Base-by-base conservation (phyloP, 2,329 filamentous ascomycete species). In the Pyrenophora graminea region DNA sequence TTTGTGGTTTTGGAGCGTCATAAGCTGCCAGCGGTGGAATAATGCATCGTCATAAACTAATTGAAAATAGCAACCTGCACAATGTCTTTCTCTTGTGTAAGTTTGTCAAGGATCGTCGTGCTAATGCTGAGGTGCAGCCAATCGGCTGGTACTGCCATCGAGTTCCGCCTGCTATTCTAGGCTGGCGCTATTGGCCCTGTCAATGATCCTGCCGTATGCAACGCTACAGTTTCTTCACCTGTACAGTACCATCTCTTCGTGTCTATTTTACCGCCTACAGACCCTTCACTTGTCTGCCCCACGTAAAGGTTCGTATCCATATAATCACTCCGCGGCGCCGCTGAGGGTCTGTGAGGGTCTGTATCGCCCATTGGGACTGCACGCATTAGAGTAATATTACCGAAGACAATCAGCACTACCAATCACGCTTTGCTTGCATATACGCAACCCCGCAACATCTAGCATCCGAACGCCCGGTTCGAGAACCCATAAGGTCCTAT, bases 131-230 rank as follows among this genome's bases (percentile, higher is more conserved):
- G n/a, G 27, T 36, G 6, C 23, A 41, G 37, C 57, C 57, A 58
- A 59, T 59, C 43, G 38, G 48, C 21, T 38, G 13, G 25, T 51
- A 45, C 23, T 55, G 54, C 56, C 56, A 31, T 27, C 7, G 40
- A 39, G 37, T 48, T 45, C 50, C 56, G 46, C 57, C 52, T 57
- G 34, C 54, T 46, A 34, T 37, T 57, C 39, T 17, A 27, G 39
- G 54, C 18, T 56, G 45, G 51, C 37, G 53, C 45, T 27, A 33
- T 45, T 49, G 46, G 41, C 48, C 45, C 45, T 51, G 51, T 59
- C 57, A 48, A 55, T 58, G 52, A 63, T 58, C 42, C 51, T 57
- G 48, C 45, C 42, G 44, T 53, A 45, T 47, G 45, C 55, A 36
- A 45, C 50, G 41, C 46, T 43, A 51, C 43, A 39, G 45, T 47